A percentile compares a stretch with the other conserved stretches of the same genome.
Conservation (phyloP, 2,329 filamentous ascomycete species). For the Trichoderma breve region DNA sequence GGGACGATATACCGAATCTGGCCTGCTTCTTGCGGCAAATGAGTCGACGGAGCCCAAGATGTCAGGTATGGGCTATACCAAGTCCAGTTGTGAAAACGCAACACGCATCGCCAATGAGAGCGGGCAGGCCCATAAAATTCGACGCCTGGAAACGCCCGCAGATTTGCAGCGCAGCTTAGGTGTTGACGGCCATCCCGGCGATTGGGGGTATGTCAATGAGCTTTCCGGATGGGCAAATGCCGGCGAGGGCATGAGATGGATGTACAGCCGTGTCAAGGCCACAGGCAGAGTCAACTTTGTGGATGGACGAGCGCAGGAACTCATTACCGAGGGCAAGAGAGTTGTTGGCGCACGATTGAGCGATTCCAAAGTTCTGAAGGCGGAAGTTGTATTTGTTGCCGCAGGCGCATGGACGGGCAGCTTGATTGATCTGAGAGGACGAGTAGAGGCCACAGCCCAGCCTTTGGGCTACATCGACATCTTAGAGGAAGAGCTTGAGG, state of each 20-base stretch:
- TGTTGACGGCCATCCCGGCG: slow-evolving; percentile 54
- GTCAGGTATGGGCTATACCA: slow-evolving; percentile 57
- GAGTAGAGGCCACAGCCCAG: slow-evolving; percentile 79
- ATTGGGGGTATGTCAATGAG: slow-evolving; percentile 71
- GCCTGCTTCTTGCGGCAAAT: slow-evolving; percentile 63
- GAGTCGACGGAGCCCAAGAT: slow-evolving; percentile 37
- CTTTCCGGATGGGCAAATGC: slow-evolving; percentile 80
- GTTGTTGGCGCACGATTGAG: slow-evolving; percentile 53
- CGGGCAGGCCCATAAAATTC: slow-evolving; percentile 40
- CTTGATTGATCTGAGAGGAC: slow-evolving; percentile 73
- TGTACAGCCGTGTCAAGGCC: slow-evolving; percentile 53
- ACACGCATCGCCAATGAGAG: slow-evolving; percentile 44
- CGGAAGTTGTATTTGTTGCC: slow-evolving; percentile 75
- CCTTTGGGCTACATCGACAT: slow-evolving; percentile 75
- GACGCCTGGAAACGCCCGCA: slow-evolving; percentile 43
- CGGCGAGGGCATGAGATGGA: slow-evolving; percentile 64
- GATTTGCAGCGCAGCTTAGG: slow-evolving; percentile 46
- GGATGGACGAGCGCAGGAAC: slow-evolving; percentile 46
- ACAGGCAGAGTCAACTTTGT: slow-evolving; percentile 57
- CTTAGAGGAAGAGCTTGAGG: slow-evolving; percentile 65
- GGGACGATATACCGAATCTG: slow-evolving; percentile 68
- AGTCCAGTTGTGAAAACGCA: slow-evolving; percentile 61
- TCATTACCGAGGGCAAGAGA: slow-evolving; percentile 40
- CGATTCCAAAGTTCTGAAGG: slow-evolving; percentile 43
- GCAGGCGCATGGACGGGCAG: slow-evolving; percentile 83